Base-by-base conservation (phyloP, 1,284 basidiomycete species). In the Trichosporon sp. region DNA sequence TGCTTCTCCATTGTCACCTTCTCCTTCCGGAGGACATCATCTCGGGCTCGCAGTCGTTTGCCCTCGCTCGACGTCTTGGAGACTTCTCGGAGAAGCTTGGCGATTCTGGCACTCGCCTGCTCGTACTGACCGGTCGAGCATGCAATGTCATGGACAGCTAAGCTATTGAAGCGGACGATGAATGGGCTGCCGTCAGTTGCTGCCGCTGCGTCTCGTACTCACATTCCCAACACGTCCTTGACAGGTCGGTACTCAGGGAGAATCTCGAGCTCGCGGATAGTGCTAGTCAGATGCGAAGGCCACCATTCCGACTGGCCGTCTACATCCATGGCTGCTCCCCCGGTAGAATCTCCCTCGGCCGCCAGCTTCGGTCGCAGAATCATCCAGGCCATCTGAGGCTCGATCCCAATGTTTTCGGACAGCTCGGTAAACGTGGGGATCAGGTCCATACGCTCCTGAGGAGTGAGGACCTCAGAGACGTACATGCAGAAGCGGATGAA, bases 161-260 rank as follows among this genome's bases (percentile, higher is more conserved):
- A 81, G 79, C 96, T 93, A 95, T 95, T 98, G 84, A 97, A 98
- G 0, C 93, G 93, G 53, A 92, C 84, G 75, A 94, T 95, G 84
- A 98, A 98, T 1, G 89, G 91, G 29, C 70, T 67, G 29, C 3
- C 8, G 64, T 74, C 60, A 72, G 69, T 13, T 7, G 18, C 38
- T 8, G 13, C 51, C 34, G 6, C 38, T 12, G n/a, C 15, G 13
- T 53, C 18, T 18, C 12, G 65, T 63, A 67, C 69, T 66, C 29
- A 71, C 65, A 47, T 64, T 51, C 68, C 73, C 68, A 79, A 69
- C 27, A 78, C 62, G 5, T 66, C 72, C 65, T 77, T 78, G 31
- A 73, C 56, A 6, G 75, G 3, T 74, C 76, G 2, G 44, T 32
- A 1, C 76, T 74, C 2, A 80, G 70, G 7, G 79, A 64, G 27